phyloP scores from a whole-genome alignment of 352 stramenopile species.

The Phytopythium ostracodes region DNA sequence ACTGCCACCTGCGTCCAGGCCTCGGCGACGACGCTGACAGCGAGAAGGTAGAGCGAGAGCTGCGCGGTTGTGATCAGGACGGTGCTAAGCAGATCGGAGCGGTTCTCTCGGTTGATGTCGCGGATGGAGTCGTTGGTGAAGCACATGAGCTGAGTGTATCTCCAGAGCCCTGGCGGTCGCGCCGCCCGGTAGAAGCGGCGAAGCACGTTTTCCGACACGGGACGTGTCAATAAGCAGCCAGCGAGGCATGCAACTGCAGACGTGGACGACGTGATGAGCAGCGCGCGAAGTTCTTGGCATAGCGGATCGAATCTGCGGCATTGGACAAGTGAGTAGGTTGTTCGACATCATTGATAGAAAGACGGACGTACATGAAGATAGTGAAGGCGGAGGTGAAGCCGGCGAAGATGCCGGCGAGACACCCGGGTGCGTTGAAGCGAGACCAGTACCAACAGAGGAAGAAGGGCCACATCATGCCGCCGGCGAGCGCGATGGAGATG shows the following conservation, averaged over 20 bases:
- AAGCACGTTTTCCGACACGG: conserved; percentile 43
- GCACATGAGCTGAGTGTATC: conserved; percentile 28
- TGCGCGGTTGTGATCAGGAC: conserved; percentile 38
- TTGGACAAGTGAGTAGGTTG: neutral
- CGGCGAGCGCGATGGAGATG: conserved; percentile 69
- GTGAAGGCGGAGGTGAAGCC: conserved; percentile 31
- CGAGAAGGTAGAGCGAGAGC: conserved; percentile 38
- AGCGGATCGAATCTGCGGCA: conserved; percentile 23
- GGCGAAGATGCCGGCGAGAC: conserved; percentile 30
- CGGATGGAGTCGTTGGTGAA: conserved; percentile 22
- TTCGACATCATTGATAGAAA: neutral
- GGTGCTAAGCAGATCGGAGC: conserved; percentile 31
- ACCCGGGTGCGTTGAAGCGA: conserved; percentile 48
- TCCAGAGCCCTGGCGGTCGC: conserved; percentile 53
- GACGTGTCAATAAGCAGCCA: conserved; percentile 37
- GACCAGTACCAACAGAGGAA: conserved; percentile 64
- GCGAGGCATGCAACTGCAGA: conserved; percentile 23
- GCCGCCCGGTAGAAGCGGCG: conserved; percentile 64
- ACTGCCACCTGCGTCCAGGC: conserved; percentile 33
- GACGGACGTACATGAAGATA: conserved; percentile 38
- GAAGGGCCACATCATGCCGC: conserved; percentile 49
- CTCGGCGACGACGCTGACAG: conserved; percentile 41
- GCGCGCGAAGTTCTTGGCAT: conserved; percentile 27
- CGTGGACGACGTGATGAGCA: conserved; percentile 37
- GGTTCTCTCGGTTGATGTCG: conserved; percentile 38